phyloP scores from a whole-genome alignment of 257 asterid species.

The Nicotiana obtusifolia region DNA sequence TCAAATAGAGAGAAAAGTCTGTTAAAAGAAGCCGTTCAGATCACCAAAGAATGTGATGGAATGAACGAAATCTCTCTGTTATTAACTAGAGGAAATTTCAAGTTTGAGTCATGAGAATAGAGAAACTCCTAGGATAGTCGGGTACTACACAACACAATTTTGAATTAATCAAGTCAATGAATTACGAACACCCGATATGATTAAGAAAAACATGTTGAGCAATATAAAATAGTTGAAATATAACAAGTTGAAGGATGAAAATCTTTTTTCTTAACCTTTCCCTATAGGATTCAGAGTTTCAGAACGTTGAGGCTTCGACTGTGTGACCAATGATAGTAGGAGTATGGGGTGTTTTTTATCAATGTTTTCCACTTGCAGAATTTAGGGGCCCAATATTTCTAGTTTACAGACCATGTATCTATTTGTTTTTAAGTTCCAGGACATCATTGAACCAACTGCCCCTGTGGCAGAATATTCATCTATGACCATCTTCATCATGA shows the following conservation, averaged over 20 bases:
- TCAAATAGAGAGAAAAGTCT: too few relatives aligned
- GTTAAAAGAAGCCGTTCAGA: too few relatives aligned
- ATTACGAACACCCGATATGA: too few relatives aligned
- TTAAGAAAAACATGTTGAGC: not conserved
- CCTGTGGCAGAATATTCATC: not conserved
- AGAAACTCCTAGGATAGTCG: too few relatives aligned
- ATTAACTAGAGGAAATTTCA: too few relatives aligned
- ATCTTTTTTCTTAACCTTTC: not conserved
- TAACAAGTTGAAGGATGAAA: not conserved
- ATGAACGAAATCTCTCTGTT: too few relatives aligned
- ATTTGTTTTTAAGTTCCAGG: not conserved
- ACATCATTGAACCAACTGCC: not conserved
- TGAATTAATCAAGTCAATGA: too few relatives aligned
- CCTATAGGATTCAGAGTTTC: not conserved
- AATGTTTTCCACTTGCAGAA: not conserved
- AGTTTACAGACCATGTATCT: not conserved
- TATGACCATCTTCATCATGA: not conserved
- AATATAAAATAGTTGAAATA: not conserved
- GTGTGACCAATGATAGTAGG: not conserved
- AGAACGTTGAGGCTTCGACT: not conserved
- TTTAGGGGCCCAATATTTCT: not conserved
- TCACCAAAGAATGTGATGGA: too few relatives aligned
- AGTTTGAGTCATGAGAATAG: too few relatives aligned
- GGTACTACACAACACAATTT: too few relatives aligned
- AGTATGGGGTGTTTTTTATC: not conserved